Evolutionary conservation across 306 rosid genomes (phyloP).

Genomic region (Begonia peltatifolia): DNA sequence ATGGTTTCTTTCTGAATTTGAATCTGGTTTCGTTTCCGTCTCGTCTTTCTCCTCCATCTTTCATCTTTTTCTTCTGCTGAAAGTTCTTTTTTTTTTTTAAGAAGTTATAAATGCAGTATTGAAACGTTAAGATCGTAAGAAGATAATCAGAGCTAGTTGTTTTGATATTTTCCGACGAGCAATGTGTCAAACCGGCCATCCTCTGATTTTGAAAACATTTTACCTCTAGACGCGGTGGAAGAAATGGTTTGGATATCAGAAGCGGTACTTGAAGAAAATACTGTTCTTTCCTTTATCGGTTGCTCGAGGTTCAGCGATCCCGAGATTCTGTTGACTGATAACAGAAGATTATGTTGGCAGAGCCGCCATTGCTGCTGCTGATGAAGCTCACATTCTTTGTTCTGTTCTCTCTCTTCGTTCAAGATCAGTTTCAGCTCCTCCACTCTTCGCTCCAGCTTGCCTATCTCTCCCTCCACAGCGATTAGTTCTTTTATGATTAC

Average conservation of each 20-base stretch:
- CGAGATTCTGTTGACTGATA: conserved; percentile 12
- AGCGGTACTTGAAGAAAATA: conserved; percentile 37
- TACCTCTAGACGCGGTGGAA: conserved; percentile 41
- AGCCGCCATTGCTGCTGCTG: conserved; percentile 18
- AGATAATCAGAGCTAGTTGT: too few species aligned
- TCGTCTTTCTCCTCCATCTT: conserved; percentile 33
- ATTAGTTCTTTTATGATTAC: conserved; percentile 52
- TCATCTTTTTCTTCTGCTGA: conserved; percentile 25
- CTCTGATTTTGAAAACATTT: background rate
- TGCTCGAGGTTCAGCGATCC: conserved; percentile 36
- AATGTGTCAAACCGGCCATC: too few species aligned
- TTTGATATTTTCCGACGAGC: too few species aligned
- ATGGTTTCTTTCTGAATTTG: conserved; percentile 14
- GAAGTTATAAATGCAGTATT: too few species aligned
- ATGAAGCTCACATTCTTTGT: conserved; percentile 30
- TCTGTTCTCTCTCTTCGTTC: conserved; percentile 39
- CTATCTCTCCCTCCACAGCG: conserved; percentile 59
- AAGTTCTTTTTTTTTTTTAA: too few species aligned
- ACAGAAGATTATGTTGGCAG: conserved; percentile 19
- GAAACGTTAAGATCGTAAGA: too few species aligned
- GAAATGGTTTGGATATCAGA: conserved; percentile 37
- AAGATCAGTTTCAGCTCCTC: conserved; percentile 44
- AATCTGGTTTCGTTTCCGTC: conserved; percentile 27
- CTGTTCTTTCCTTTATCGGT: conserved; percentile 19
- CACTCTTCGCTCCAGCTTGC: conserved; percentile 49